Base-by-base conservation (phyloP, 2,329 filamentous ascomycete genomes). In the Colletotrichum sansevieriae region DNA sequence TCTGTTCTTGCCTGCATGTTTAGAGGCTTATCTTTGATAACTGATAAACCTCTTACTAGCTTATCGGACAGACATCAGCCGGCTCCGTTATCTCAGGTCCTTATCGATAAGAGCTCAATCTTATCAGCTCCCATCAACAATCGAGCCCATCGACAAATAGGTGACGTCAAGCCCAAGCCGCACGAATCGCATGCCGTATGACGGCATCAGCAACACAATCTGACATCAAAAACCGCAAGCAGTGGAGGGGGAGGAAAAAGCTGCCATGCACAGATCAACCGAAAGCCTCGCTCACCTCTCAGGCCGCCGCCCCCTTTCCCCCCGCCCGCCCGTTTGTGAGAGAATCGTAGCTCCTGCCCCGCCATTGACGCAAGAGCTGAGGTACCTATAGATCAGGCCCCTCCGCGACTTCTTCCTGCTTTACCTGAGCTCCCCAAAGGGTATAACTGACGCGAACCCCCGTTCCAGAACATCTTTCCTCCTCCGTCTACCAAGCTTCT, bases 191-290 rank as follows among this genome's bases (percentile, higher is more conserved):
- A 39, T 39, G 37, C 49, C 44, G 46, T 33, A 70, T 70, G 67
- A 70, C 67, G 67, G 64, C 67, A 70, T 70, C 57, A 63, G 25
- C 62, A 59, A 20, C 66, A 46, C 56, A 61, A 44, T 43, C 63
- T 69, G 66, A 70, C 68, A 64, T 70, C 67, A 70, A 70, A 20
- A 44, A 39, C 63, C 39, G 66, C 66, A 66, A 63, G 37, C 67
- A 68, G 57, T 51, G n/a, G 43, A 18, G 22, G 11, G 20, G 11
- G 12, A 9, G 20, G 4, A 5, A 20, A 52, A 11, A 13, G 29
- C 29, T 8, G 29, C 29, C 29, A 29, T 29, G 29, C 29, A 29
- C 29, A 29, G 29, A 29, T 29, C 29, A 29, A 29, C 29, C 29
- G 29, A 29, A 9, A 29, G 8, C 29, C 35, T 56, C 49, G 49